These are phyloP conservation scores for Ustilago hordei DNA, from an alignment of 1,284 basidiomycete species.

Conservation along the genomic window DNA sequence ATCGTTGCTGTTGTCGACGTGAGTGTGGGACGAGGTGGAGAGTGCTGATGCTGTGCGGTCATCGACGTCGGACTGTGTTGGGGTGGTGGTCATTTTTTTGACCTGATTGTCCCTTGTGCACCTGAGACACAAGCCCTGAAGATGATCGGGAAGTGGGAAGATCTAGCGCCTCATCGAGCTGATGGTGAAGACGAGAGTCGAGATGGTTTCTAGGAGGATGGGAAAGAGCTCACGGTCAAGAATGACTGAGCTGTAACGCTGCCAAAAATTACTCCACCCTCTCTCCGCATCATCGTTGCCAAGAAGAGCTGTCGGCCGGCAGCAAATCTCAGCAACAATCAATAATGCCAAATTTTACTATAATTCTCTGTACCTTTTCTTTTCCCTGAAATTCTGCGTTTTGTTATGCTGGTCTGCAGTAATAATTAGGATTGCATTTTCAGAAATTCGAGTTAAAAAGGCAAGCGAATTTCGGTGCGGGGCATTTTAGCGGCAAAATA, in stretches of 20 bases:
- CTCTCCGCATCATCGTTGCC: not conserved
- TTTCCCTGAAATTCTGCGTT: not conserved
- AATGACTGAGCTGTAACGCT: not conserved
- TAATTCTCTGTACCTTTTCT: not conserved
- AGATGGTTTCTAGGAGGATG: not conserved
- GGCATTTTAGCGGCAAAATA: not conserved
- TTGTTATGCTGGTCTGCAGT: not conserved
- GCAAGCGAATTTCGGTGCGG: not conserved
- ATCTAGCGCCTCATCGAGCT: too few relatives aligned
- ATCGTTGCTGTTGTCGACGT: constrained; percentile 26
- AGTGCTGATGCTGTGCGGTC: constrained; percentile 26
- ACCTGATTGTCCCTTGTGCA: too few relatives aligned
- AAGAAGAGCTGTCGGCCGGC: constrained; percentile 7
- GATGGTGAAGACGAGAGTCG: not conserved
- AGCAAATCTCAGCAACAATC: not conserved
- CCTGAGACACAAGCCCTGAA: too few relatives aligned
- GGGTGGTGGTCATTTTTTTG: constrained; percentile 15
- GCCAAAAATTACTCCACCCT: not conserved
- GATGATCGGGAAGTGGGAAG: too few relatives aligned
- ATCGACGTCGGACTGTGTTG: constrained; percentile 15
- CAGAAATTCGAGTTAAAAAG: not conserved
- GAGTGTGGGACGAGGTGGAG: constrained; percentile 40
- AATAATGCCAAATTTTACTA: not conserved
- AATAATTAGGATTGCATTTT: not conserved
- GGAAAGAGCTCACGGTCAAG: not conserved